phyloP scores from a whole-genome alignment of 2,329 filamentous ascomycete species.

The Esteya vermicola region DNA sequence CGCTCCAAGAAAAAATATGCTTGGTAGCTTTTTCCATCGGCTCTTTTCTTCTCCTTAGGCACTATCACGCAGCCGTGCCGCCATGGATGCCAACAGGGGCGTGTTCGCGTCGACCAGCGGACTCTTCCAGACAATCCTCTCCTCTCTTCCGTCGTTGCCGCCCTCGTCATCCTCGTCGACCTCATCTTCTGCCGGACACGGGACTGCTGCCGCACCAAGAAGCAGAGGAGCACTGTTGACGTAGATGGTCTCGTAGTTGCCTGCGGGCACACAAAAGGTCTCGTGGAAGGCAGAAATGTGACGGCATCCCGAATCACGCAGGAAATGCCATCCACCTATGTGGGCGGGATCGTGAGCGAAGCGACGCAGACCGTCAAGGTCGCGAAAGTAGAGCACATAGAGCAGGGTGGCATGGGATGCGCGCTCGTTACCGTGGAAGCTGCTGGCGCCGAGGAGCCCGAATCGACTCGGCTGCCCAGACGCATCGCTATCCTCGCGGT shows the following conservation, averaged over 20 bases:
- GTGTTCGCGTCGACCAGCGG: constrained; percentile 8
- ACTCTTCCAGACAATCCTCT: constrained; percentile 3
- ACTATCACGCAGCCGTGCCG: constrained; percentile 1
- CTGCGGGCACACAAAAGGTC: constrained; percentile 9
- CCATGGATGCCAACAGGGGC: constrained; percentile 7
- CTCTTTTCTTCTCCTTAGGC: not conserved
- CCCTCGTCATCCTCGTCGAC: not conserved
- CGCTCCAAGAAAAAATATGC: no score
- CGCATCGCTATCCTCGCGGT: constrained; percentile 13
- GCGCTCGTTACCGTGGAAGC: constrained; percentile 20
- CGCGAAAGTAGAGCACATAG: constrained; percentile 10
- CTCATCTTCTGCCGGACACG: not conserved
- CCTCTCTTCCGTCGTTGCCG: not conserved
- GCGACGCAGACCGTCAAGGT: constrained; percentile 8
- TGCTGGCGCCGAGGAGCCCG: constrained; percentile 30
- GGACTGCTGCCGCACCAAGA: constrained; percentile 2
- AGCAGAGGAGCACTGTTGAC: constrained; percentile 9
- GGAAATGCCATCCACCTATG: constrained; percentile 6
- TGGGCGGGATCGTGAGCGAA: constrained; percentile 10
- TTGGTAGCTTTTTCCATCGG: no score
- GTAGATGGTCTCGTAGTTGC: constrained; percentile 10
- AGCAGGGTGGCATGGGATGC: constrained; percentile 8
- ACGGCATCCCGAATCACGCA: not conserved
- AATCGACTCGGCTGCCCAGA: constrained; percentile 15
- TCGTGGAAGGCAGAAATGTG: constrained; percentile 11